Base-by-base conservation (phyloP, 371 early-diverging fungal genomes). In the Mucor racemosus region DNA sequence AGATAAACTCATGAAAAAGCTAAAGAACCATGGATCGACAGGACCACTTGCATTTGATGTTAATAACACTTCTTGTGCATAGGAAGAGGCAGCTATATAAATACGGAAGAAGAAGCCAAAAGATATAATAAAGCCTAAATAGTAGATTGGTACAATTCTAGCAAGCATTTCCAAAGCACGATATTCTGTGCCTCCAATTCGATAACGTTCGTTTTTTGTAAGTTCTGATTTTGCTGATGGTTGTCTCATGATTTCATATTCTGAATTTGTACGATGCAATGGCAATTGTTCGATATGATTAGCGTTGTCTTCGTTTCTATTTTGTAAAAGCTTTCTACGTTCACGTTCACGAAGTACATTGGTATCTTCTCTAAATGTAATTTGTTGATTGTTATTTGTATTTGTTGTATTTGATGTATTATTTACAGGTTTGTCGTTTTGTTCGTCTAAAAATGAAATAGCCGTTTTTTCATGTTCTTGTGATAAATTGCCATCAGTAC, bases 11-110 rank as follows among this genome's bases (percentile, higher is more conserved):
- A 69, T 50, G 41, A 80, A 83, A 64, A 83, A 79, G 5, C 76
- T 77, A 54, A 83, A 80, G 46, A 78, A 71, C 84, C 84, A 83
- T 5, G 75, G 71, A 14, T 83, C 64, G 0, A 76, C 71, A 0
- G 84, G 78, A 0, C 71, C 74, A 14, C 10, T 73, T 5, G 67
- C 36, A 19, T 79, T 82, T 7, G 82, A 79, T 0, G 77, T 78
- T 1, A 2, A 35, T 17, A 81, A 42, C 1, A 75, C 71, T 0
- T 71, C 54, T 57, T 73, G 70, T 7, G 76, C 80, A 64, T 71
- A 78, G 14, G 34, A 36, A 6, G 76, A 73, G 2, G 46, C 35
- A 9, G 76, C 81, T 9, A 80, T 31, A 56, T 78, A 80, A 54
- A 80, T 74, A 21, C 81, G 76, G 41, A 76, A 66, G 1, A 72